A percentile compares a stretch with the other conserved stretches of the same genome.
Evolutionary conservation across 176 grass and related monocot species (phyloP).

Genomic region (Oryza australiensis): DNA sequence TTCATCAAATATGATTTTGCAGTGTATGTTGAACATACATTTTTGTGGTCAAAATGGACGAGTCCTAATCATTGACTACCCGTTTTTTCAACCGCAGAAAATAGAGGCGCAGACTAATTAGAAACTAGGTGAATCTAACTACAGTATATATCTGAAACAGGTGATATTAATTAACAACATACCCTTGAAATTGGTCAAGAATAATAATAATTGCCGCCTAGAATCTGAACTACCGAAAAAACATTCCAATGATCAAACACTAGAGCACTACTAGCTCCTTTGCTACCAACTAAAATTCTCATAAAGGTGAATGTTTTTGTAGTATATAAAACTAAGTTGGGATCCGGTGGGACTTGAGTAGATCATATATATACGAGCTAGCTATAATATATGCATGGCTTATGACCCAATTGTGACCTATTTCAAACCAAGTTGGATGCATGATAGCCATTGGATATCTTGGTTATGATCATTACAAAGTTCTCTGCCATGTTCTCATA

Average conservation of each 20-base stretch:
- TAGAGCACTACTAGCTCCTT: constrained; percentile 6
- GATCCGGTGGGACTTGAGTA: constrained; percentile 27
- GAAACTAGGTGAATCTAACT: neutral
- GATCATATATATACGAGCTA: neutral
- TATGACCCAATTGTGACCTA: constrained; percentile 40
- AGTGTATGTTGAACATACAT: no score
- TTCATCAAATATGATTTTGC: no score
- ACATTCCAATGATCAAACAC: constrained; percentile 37
- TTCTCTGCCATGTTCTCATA: constrained; percentile 50
- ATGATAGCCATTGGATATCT: constrained; percentile 45
- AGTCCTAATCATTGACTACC: no score
- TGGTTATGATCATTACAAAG: constrained; percentile 51
- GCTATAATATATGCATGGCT: constrained; percentile 26
- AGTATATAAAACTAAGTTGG: constrained; percentile 22
- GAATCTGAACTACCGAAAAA: constrained; percentile 43
- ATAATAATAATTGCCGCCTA: constrained; percentile 31
- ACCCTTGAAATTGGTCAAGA: neutral
- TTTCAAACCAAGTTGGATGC: constrained; percentile 49
- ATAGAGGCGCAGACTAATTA: neutral
- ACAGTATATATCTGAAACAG: neutral
- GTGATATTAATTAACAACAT: neutral
- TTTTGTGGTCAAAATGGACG: no score
- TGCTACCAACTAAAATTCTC: constrained; percentile 42
- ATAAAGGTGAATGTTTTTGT: constrained; percentile 31
- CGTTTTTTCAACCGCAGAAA: no score